Evolutionary conservation across 2,329 filamentous ascomycete species (phyloP).

Genomic region (Xylogone sp.): DNA sequence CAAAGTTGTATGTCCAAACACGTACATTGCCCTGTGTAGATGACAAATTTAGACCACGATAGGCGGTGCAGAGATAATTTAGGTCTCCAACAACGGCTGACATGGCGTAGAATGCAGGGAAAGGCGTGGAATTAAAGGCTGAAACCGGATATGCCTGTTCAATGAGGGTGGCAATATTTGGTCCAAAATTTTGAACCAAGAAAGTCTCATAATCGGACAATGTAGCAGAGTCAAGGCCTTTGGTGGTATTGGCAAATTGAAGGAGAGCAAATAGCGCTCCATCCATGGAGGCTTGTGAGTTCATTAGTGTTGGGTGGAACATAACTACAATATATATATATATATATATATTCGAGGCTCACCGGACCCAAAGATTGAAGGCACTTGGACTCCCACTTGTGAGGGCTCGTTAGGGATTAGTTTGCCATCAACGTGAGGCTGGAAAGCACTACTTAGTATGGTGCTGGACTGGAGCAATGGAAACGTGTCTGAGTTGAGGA

Average conservation of each 20-base stretch:
- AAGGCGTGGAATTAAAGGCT: neutral
- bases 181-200: constrained; percentile 22
- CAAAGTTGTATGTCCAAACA: neutral
- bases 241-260: constrained; percentile 10
- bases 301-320: neutral
- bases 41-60: neutral
- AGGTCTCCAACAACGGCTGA: neutral
- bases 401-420: constrained; percentile 22
- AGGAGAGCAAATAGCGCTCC: constrained; percentile 22
- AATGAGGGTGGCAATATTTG: constrained; percentile 15
- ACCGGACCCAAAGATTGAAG: constrained; percentile 22
- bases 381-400: constrained; percentile 21
- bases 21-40: neutral
- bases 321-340: too few relatives aligned
- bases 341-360: neutral
- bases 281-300: constrained; percentile 13
- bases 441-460: constrained; percentile 13
- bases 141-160: constrained; percentile 20
- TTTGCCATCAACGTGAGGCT: constrained; percentile 21
- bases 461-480: constrained; percentile 13
- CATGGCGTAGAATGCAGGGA: neutral
- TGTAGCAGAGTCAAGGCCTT: constrained; percentile 8
- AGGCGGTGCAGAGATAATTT: neutral
- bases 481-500: neutral
- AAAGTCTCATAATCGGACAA: constrained; percentile 22